phyloP scores from a whole-genome alignment of 768 basidiomycete species.

The Kwoniella sp. region DNA sequence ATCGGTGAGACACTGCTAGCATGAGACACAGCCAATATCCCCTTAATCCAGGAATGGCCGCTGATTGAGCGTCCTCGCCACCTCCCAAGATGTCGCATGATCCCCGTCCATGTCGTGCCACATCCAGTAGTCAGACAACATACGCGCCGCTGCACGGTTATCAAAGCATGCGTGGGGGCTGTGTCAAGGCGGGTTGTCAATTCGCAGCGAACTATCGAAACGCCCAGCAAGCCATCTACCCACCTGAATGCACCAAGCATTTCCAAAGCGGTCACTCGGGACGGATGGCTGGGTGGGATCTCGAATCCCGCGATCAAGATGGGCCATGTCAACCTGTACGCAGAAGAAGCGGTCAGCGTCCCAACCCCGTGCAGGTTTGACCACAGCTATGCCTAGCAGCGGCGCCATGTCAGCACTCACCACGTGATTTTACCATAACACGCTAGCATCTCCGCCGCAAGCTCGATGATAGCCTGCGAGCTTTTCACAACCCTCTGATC shows the following conservation, averaged over 20 bases:
- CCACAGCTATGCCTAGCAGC: neutral
- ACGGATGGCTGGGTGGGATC: conserved; percentile 24
- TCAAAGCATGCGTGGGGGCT: conserved; percentile 15
- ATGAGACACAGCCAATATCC: too few species aligned
- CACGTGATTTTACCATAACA: conserved; percentile 30
- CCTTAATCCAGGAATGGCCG: conserved; percentile 13
- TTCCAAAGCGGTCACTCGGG: conserved; percentile 18
- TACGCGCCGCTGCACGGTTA: conserved; percentile 11
- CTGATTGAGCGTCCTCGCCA: conserved; percentile 14
- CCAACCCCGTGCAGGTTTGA: too few species aligned
- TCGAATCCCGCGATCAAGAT: conserved; percentile 37
- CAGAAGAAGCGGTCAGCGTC: neutral
- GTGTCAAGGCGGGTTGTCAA: neutral
- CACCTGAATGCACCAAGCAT: conserved; percentile 35
- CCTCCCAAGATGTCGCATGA: conserved; percentile 16
- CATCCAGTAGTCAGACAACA: conserved; percentile 22
- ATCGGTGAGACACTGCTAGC: too few species aligned
- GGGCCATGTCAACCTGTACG: conserved; percentile 39
- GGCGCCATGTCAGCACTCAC: conserved; percentile 14
- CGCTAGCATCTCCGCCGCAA: conserved; percentile 28
- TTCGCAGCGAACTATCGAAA: neutral
- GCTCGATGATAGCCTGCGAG: conserved; percentile 30
- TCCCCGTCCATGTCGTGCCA: conserved; percentile 21
- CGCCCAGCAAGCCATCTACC: conserved; percentile 2
- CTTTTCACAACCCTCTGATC: conserved; percentile 25